Conservation (phyloP, 1,139 yeast species). For the Taiozyma sp. region DNA sequence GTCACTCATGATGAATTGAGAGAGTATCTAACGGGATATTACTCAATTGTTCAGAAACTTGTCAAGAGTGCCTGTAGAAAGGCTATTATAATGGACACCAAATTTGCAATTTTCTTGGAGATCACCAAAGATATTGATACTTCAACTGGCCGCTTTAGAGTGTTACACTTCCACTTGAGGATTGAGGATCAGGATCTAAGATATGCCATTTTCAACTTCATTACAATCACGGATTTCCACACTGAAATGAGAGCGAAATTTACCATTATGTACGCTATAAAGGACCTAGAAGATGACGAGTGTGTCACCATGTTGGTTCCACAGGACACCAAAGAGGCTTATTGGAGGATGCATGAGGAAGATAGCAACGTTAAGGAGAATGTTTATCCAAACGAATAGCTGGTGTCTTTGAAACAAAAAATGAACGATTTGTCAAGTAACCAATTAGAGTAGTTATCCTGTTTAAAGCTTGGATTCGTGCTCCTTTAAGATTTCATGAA, state of each 20-base stretch:
- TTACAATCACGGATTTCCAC: neutral
- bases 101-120: neutral
- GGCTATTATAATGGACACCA: neutral
- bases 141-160: neutral
- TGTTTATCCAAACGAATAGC: neutral
- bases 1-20: neutral
- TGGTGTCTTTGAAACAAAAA: neutral
- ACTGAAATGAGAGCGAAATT: neutral
- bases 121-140: neutral
- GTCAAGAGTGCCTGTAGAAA: neutral
- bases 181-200: neutral
- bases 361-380: neutral
- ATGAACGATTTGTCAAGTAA: neutral
- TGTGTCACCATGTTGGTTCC: neutral
- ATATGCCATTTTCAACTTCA: neutral
- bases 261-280: neutral
- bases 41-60: neutral
- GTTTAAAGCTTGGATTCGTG: neutral
- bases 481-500: neutral
- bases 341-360: neutral
- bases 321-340: neutral
- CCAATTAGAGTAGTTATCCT: neutral
- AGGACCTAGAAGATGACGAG: neutral
- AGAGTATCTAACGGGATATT: neutral
- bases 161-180: neutral